Evolutionary conservation across 495 filamentous ascomycete genomes (phyloP), one percentile per base, ranked within the genome.

Genomic region (Penicillium riverlandense): DNA sequence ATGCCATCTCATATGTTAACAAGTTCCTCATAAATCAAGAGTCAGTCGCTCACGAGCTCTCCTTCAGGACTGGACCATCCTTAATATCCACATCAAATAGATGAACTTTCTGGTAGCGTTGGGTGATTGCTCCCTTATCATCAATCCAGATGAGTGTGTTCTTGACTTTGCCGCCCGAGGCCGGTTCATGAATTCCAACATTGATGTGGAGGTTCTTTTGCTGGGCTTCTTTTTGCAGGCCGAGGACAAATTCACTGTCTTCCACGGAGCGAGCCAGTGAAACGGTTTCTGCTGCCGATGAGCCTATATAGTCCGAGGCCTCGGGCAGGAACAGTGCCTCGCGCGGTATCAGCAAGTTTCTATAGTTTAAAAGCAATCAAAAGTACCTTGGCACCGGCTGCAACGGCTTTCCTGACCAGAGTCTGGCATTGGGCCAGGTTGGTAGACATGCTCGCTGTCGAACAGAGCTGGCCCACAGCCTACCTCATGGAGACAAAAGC

Each of bases 261-360:
- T 70, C 56, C 33, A 72, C 71, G 4, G 86, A 72, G 40, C 73
- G 69, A 51, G 75, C 84, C 13, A 95, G 79, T 13, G 75, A 68
- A 7, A 89, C 58, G 0, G 81, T 82, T 55, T 91, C 85, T 8
- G 76, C 62, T 22, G 78, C 62, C 1, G 79, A 80, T 11, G 72
- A 69, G 35, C 77, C 80, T 48, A 95, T 90, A 71, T 95, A 96
- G 66, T 96, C 90, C 45, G 76, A 81, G 34, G 90, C 90, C 73
- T 96, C 90, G 12, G 90, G 92, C 48, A 96, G 85, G 63, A 96
- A 95, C 41, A 96, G 72, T 22, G 85, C 80, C 86, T 91, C 48
- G 4, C 29, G 38, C 27, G 29, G 8, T 15, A 35, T 57, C 33
- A 52, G 55, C 27, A 13, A 39, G 12, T 31, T 14, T 11, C 2